Evolutionary conservation across 2,329 filamentous ascomycete species (phyloP), one percentile per base, ranked within the genome.

Genomic region (Exophiala bonariae): DNA sequence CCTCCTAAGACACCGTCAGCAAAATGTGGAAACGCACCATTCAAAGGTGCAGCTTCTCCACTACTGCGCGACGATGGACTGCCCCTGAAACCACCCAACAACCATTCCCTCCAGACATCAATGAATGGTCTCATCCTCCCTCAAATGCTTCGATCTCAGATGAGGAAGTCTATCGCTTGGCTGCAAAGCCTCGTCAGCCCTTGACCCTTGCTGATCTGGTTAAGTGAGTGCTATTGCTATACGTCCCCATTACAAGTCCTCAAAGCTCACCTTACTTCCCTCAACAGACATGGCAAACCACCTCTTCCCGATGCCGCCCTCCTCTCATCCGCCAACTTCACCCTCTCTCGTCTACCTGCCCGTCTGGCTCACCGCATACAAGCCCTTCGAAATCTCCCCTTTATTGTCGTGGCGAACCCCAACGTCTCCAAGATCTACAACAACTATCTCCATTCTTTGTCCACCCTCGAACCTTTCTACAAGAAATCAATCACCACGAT

Each of bases 351-450:
- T 43, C 83, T 97, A 8, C 93, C 93, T 11, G 87, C 93, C 40
- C 89, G 93, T 30, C 83, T 99, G 19, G 93, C 93, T 19, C 89
- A 95, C 66, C 89, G 93, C 47, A 95, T 99, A 56, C 88, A 96
- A 66, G 89, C 90, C 34, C 77, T 99, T 14, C 86, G 91, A 55
- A 96, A 95, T 65, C 81, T 99, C 7, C 93, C 93, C 0, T 99
- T 92, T 69, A 97, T 99, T 56, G 92, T 99, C 45, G 93, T 99
- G 19, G 91, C 92, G n/a, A 97, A 99, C 65, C 89, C 90, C 1
- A 89, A 96, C 65, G 90, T 99, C 59, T 87, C 86, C 19, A 85
- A 86, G 61, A 99, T 99, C 56, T 96, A 97, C 75, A 85, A 88
- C 69, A 97, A 96, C 70, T 99, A 99, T 68, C 77, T 95, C 35